phyloP scores from a whole-genome alignment of 768 basidiomycete genomes.

The Trichaptum fuscoviolaceum region DNA sequence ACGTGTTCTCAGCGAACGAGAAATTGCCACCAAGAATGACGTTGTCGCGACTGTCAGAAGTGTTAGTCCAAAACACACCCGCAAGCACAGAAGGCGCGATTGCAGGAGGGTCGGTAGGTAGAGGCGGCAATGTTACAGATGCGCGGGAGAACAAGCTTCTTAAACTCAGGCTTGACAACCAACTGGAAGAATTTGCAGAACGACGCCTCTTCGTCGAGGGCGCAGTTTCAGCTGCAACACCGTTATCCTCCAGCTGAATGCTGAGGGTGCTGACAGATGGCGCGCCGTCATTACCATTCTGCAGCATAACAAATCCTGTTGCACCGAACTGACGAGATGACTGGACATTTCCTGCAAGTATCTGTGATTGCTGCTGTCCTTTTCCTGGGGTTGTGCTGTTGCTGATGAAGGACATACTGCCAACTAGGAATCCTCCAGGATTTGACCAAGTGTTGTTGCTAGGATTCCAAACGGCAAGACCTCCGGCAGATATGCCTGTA shows the following conservation, averaged over 20 bases:
- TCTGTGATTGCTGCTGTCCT: conserved; percentile 40
- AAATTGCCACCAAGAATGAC: conserved; percentile 91
- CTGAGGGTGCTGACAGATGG: conserved; percentile 60
- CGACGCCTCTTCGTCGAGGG: conserved; percentile 34
- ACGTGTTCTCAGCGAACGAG: conserved; percentile 42
- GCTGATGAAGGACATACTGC: conserved; percentile 62
- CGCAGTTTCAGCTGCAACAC: conserved; percentile 26
- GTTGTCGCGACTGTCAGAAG: conserved; percentile 55
- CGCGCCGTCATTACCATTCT: conserved; percentile 45
- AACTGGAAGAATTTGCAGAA: conserved; percentile 29
- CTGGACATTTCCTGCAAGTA: conserved; percentile 63
- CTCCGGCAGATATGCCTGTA: conserved; percentile 38
- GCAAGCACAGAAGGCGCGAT: conserved; percentile 79
- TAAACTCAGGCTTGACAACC: conserved; percentile 46
- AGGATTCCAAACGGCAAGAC: conserved; percentile 76
- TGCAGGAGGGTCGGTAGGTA: conserved; percentile 52
- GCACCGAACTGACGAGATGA: conserved; percentile 63
- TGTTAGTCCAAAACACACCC: conserved; percentile 88
- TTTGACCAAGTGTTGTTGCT: conserved; percentile 59
- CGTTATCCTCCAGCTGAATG: conserved; percentile 44
- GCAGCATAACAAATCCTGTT: conserved; percentile 72
- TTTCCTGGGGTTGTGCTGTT: conserved; percentile 52
- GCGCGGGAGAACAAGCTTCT: conserved; percentile 49
- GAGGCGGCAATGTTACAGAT: conserved; percentile 36
- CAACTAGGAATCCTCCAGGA: conserved; percentile 67